These are phyloP conservation scores for Sungouiella blattae DNA, from an alignment of 805 yeast species.

Conservation along the genomic window DNA sequence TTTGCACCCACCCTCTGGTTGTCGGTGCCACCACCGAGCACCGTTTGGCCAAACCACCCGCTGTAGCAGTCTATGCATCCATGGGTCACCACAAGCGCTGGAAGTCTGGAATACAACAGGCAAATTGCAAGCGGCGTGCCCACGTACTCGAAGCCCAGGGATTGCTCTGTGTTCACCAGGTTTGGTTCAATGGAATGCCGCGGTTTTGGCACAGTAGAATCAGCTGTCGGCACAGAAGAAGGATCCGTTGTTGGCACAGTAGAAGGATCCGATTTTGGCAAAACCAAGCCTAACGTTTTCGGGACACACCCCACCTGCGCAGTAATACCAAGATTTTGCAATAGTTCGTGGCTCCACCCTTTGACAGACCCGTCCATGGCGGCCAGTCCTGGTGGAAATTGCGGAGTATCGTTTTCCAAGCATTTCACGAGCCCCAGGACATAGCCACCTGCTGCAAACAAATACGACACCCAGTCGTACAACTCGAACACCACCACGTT, in stretches of 20 bases:
- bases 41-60: slow-evolving; percentile 20
- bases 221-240: too few species aligned
- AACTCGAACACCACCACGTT: slow-evolving; percentile 46
- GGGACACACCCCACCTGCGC: slow-evolving; percentile 10
- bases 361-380: slow-evolving; percentile 58
- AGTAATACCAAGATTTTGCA: slow-evolving; percentile 10
- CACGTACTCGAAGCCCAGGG: slow-evolving; percentile 4
- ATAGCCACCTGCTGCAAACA: slow-evolving; percentile 24
- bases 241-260: neutral
- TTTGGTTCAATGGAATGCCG: too few species aligned
- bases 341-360: slow-evolving; percentile 44
- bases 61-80: slow-evolving; percentile 63
- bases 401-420: slow-evolving; percentile 6
- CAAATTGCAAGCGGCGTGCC: slow-evolving; percentile 20
- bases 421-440: slow-evolving; percentile 10
- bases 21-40: too few species aligned
- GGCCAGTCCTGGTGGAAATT: slow-evolving; percentile 9
- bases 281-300: neutral
- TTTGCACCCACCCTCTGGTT: too few species aligned
- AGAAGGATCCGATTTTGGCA: neutral
- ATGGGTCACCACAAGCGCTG: slow-evolving; percentile 20
- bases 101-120: slow-evolving; percentile 17
- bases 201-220: too few species aligned
- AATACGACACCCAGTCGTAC: slow-evolving; percentile 44
- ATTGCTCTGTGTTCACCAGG: too few species aligned